Evolutionary conservation across 2,329 filamentous ascomycete species (phyloP), one percentile per base, ranked within the genome.

Genomic region (Colletotrichum sp.): DNA sequence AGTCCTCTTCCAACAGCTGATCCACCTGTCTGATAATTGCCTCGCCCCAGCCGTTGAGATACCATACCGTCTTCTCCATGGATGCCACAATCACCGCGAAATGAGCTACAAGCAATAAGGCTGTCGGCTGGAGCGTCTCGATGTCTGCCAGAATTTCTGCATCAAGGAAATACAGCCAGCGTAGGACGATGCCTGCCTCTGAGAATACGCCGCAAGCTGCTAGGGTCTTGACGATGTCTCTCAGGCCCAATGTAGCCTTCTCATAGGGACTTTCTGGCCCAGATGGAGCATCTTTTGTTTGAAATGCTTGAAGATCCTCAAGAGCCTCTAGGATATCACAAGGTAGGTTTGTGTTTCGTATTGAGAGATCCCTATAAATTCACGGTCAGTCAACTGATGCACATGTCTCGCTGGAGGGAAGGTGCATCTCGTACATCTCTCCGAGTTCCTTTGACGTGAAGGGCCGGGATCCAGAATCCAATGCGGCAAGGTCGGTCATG

Each of bases 401-500:
- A 0, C n/a, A 22, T 52, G n/a, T 0, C 1, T 52, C 11, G 44
- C 2, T 52, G 12, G n/a, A 5, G n/a, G 0, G 11, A 52, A 5
- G 11, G 11, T 13, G 0, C n/a, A 52, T 52, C 44, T 13, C 44
- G 44, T 49, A 52, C 44, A 52, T 52, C n/a, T 22, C 44, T 0
- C n/a, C 11, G 44, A 52, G 44, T 13, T 52, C 44, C n/a, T 52
- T 22, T 8, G 44, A 52, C 6, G 44, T 52, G 11, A 52, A 52
- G 0, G 44, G 44, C 1, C 44, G 44, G 0, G 44, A 52, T 52
- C 44, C 44, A 8, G 44, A 52, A 0, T 52, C 44, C 44, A 52
- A 22, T 8, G 44, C 44, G 2, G 44, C 44, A 7, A 52, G 44
- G 0, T 52, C 44, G 0, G 44, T 22, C 44, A 52, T 52, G n/a